Conservation (phyloP, 1,284 basidiomycete species). For the Phlebopus sp. region DNA sequence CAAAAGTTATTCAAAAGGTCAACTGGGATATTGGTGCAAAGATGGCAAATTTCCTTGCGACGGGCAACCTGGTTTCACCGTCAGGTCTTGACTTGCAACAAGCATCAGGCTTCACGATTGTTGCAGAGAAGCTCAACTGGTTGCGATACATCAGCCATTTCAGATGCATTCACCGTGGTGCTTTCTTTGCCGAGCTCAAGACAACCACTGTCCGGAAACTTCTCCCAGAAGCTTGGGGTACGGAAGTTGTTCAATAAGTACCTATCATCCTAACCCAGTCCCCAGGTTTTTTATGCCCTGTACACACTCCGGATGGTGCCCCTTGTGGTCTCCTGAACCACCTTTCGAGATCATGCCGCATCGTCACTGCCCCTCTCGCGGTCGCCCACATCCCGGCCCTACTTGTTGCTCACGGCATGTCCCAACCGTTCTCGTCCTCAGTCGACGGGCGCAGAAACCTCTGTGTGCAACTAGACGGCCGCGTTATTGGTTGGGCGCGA, state of each 20-base stretch:
- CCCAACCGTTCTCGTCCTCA: slow-evolving; percentile 76
- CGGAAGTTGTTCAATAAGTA: slow-evolving; percentile 19
- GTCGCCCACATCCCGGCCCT: slow-evolving; percentile 81
- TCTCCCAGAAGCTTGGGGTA: slow-evolving; percentile 97
- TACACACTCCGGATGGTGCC: slow-evolving; percentile 97
- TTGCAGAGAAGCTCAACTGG: slow-evolving; percentile 99
- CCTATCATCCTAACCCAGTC: slow-evolving; percentile 8
- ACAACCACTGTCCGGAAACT: slow-evolving; percentile 98
- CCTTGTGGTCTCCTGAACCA: slow-evolving; percentile 99
- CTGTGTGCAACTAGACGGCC: slow-evolving; percentile 92
- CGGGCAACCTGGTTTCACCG: slow-evolving; percentile 93
- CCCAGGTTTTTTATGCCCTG: slow-evolving; percentile 93
- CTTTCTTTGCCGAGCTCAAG: slow-evolving; percentile 99
- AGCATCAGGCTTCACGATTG: slow-evolving; percentile 95
- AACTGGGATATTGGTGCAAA: slow-evolving; percentile 93
- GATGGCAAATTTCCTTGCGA: slow-evolving; percentile 94
- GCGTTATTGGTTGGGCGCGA: slow-evolving; percentile 93
- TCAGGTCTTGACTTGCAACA: slow-evolving; percentile 97
- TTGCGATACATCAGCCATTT: slow-evolving; percentile 98
- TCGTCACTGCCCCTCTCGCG: slow-evolving; percentile 78
- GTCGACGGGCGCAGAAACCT: slow-evolving; percentile 83
- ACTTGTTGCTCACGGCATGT: slow-evolving; percentile 92
- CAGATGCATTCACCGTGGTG: slow-evolving; percentile 97
- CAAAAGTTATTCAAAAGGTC: slow-evolving; percentile 72
- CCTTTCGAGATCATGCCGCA: slow-evolving; percentile 90